Conservation (phyloP, 2,329 filamentous ascomycete species). For the Dothideomycetidae sp. region DNA sequence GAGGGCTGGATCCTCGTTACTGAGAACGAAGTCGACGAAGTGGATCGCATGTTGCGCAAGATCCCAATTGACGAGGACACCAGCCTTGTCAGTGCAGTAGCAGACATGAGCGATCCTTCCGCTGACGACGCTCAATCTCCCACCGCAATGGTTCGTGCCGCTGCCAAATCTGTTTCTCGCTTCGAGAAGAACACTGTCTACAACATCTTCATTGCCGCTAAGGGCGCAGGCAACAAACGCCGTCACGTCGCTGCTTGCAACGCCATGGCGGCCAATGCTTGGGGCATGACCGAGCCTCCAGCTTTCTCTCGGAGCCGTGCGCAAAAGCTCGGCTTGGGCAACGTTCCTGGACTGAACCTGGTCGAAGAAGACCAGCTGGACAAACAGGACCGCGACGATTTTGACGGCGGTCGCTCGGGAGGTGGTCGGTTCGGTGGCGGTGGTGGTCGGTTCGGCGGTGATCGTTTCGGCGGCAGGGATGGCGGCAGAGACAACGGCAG, state of each 20-base stretch:
- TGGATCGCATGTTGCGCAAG: constrained; percentile 39
- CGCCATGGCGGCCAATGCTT: constrained; percentile 36
- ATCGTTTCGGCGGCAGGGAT: constrained; percentile 12
- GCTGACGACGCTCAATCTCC: constrained; percentile 28
- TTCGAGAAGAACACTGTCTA: constrained; percentile 38
- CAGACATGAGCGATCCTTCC: constrained; percentile 29
- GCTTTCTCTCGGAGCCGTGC: constrained; percentile 20
- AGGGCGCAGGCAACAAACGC: constrained; percentile 17
- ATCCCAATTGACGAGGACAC: constrained; percentile 47
- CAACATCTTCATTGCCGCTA: constrained; percentile 35
- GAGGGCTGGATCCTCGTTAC: constrained; percentile 55
- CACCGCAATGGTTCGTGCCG: constrained; percentile 26
- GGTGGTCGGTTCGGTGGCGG: constrained; percentile 7
- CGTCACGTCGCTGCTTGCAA: constrained; percentile 39
- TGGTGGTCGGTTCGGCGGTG: constrained; percentile 9
- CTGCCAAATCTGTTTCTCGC: constrained; percentile 31
- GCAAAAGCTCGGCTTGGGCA: constrained; percentile 17
- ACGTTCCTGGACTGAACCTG: constrained; percentile 20
- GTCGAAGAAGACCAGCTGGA: constrained; percentile 10
- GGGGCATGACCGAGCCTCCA: constrained; percentile 40
- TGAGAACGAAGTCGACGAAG: constrained; percentile 36
- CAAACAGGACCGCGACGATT: constrained; percentile 6
- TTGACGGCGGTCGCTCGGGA: constrained; percentile 6
- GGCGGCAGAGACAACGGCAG: constrained; percentile 11
- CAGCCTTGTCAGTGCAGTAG: constrained; percentile 36